These are phyloP conservation scores for Oligophagozyma castellii DNA, from an alignment of 1,139 yeast genomes.

Conservation along the genomic window DNA sequence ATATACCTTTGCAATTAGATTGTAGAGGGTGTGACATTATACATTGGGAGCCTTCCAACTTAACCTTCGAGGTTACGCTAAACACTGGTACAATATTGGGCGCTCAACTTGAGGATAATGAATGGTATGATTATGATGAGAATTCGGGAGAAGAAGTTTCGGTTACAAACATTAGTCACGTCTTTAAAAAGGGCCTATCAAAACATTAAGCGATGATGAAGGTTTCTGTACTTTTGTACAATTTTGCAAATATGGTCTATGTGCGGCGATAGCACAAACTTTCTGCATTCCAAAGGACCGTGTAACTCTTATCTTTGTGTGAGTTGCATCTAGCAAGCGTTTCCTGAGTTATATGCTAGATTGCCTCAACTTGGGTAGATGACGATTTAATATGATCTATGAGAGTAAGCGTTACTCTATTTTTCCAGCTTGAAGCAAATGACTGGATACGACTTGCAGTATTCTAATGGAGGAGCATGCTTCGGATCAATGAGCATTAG, in stretches of 20 bases:
- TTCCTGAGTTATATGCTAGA: no score
- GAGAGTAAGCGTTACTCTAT: no score
- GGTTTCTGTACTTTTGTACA: conserved; percentile 1
- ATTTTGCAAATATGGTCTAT: conserved; percentile 1
- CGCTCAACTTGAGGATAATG: conserved; percentile 52
- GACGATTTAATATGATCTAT: no score
- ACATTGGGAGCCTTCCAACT: conserved; percentile 43
- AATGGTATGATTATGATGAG: conserved; percentile 94
- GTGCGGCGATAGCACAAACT: no score
- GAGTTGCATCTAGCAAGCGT: no score
- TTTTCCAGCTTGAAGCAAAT: no score
- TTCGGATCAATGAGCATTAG: no score
- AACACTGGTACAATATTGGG: conserved; percentile 26
- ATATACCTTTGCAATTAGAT: conserved; percentile 54
- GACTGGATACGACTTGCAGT: no score
- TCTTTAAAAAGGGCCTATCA: conserved; percentile 26
- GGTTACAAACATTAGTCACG: conserved; percentile 60
- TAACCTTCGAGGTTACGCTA: conserved; percentile 13
- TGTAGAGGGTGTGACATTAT: conserved; percentile 72
- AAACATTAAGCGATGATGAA: background rate
- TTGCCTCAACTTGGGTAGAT: no score
- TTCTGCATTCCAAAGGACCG: no score
- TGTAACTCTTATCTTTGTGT: no score
- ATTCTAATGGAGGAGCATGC: no score
- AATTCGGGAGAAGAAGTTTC: conserved; percentile 70